Base-by-base conservation (phyloP, 148 eudicot genomes). In the Cornus florida region DNA sequence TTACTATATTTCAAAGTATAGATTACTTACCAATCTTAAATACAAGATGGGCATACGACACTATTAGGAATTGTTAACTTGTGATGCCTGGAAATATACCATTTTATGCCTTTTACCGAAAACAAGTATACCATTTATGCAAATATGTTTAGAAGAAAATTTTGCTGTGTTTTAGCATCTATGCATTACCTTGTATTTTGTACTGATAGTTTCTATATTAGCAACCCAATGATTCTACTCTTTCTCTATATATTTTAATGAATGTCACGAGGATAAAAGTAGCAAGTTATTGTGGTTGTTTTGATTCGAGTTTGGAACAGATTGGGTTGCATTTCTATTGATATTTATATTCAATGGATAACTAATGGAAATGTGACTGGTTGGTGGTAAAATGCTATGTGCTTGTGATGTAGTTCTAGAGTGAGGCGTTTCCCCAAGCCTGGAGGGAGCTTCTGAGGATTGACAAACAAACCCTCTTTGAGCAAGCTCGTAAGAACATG, bases 401-500 rank as follows among this genome's bases (percentile, higher is more conserved):
- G 68, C 74, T 86, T 77, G 57, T 82, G 1, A 75, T 86, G 86
- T 82, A 96, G 99, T 96, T 93, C 71, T 96, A 98, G 99, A 86
- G 81, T 82, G 98, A 92, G 82, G 91, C 93, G 65, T 75, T 93
- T 10, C 82, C 86, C 56, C 97, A 93, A 84, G 94, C 91, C 78
- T 90, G 98, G 48, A 91, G 89, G 79, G 77, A 90, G 71, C 97
- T 96, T 72, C 83, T 96, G 88, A 85, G 88, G 84, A 86, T 96
- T 59, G 98, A 96, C 74, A 96, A 93, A 74, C 99, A 93, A 79
- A 85, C 90, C 20, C 87, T 96, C 57, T 92, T 92, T 46, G 99
- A 96, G 90, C 95, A 93, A 86, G 98, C 99, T 77, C 98, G 99
- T 75, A 96, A 96, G 80, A 96, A 93, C 80, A 86, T 91, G 92